A percentile compares a stretch with the other conserved stretches of the same genome.
phyloP scores from a whole-genome alignment of 768 basidiomycete species.

The Pulveroboletus sp. region DNA sequence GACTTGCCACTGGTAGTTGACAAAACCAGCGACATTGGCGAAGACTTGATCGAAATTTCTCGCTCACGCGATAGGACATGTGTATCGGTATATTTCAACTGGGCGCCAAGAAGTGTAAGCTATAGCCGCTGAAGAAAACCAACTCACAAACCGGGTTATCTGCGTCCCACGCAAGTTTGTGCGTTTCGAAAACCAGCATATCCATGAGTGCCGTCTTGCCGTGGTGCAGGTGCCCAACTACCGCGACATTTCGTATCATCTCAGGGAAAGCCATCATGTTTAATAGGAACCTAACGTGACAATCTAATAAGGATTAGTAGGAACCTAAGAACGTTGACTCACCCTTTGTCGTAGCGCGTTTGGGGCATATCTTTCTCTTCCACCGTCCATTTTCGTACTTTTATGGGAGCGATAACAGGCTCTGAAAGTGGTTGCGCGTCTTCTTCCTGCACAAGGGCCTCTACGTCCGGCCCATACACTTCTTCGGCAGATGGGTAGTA shows the following conservation, averaged over 20 bases:
- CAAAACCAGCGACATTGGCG: slow-evolving; percentile 90
- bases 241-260: slow-evolving; percentile 93
- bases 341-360: slow-evolving; percentile 98
- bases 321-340: slow-evolving; percentile 25
- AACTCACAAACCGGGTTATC: slow-evolving; percentile 69
- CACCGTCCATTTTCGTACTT: slow-evolving; percentile 90
- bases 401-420: slow-evolving; percentile 93
- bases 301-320: slow-evolving; percentile 6
- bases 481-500: slow-evolving; percentile 94
- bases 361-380: slow-evolving; percentile 95
- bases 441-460: slow-evolving; percentile 97
- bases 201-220: slow-evolving; percentile 97
- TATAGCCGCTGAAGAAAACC: slow-evolving; percentile 6
- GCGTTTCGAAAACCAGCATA: slow-evolving; percentile 96
- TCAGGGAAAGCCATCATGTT: slow-evolving; percentile 89
- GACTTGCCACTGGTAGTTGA: slow-evolving; percentile 86
- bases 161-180: slow-evolving; percentile 90
- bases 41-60: slow-evolving; percentile 93
- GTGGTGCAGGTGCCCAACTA: slow-evolving; percentile 96
- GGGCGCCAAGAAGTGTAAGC: slow-evolving; percentile 18
- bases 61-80: slow-evolving; percentile 86
- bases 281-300: slow-evolving; percentile 71
- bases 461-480: slow-evolving; percentile 90
- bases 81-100: slow-evolving; percentile 96
- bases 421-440: slow-evolving; percentile 93